Conservation (phyloP, 345 rosid genomes). For the Acer campestre region DNA sequence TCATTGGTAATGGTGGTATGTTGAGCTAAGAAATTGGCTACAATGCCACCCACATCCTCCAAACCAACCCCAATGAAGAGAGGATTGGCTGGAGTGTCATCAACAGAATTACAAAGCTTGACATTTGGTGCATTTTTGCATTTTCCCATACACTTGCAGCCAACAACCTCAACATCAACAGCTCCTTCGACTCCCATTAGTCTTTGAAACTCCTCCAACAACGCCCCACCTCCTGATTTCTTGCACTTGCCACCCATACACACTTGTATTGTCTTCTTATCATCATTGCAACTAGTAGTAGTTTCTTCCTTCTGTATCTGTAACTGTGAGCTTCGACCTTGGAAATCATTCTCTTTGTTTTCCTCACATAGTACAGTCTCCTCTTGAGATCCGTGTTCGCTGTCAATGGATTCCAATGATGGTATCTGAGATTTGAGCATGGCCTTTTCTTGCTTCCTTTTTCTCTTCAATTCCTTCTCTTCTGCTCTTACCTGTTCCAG, state of each 20-base stretch:
- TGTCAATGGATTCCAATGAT: conserved; percentile 47
- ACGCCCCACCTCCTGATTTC: conserved; percentile 56
- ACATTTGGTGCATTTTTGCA: conserved; percentile 78
- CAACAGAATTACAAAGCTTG: conserved; percentile 34
- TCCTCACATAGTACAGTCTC: conserved; percentile 5
- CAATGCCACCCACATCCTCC: conserved; percentile 62
- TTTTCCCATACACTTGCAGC: conserved; percentile 82
- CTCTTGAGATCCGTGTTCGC: conserved; percentile 55
- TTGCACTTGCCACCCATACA: conserved; percentile 83
- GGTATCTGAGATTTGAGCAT: conserved; percentile 44
- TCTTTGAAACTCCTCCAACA: conserved; percentile 62
- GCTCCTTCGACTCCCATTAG: conserved; percentile 43
- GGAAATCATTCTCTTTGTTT: neutral
- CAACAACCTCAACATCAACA: conserved; percentile 36
- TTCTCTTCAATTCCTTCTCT: conserved; percentile 56
- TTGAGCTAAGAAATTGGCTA: conserved; percentile 43
- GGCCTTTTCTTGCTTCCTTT: conserved; percentile 52
- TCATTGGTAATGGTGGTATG: conserved; percentile 13
- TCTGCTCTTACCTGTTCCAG: conserved; percentile 56
- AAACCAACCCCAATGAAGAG: conserved; percentile 63
- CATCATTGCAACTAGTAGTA: neutral
- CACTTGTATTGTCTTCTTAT: conserved; percentile 53
- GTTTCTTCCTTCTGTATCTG: neutral
- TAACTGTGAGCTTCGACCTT: neutral
- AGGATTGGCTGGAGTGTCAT: conserved; percentile 44